Evolutionary conservation across 2,329 filamentous ascomycete species (phyloP), one percentile per base, ranked within the genome.

Genomic region (Alternaria incomplexa): DNA sequence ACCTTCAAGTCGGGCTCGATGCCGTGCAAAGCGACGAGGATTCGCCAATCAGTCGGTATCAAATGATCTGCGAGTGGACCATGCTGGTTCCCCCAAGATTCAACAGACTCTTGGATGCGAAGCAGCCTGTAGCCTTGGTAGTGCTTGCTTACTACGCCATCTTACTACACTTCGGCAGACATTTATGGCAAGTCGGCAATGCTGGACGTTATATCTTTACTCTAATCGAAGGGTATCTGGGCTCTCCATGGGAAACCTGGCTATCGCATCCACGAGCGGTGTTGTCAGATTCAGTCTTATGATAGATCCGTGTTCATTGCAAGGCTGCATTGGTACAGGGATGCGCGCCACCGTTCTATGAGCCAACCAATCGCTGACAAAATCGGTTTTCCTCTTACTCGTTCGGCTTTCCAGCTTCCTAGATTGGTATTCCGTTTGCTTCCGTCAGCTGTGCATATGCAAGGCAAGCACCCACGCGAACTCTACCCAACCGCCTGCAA

Each of bases 161-260:
- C 5, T 67, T 86, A 45, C 73, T 86, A n/a, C 81, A 85, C 62
- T 77, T 70, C 48, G 68, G 66, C 5, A 56, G 57, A 48, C 52
- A 50, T 11, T 51, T 70, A 45, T 73, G 70, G 71, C 72, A 74
- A 48, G 66, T 73, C 43, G 56, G 56, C 5, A 56, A 72, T 52
- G 66, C 67, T 9, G 73, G 73, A 23, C 26, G 11, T 28, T 68
- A 68, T 46, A 56, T 73, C 1, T 52, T 73, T 8, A 45, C 50
- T 11, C 25, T 87, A n/a, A 89, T 91, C 84, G 78, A 78, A 26
- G 67, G 82, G 25, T 82, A 88, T 0, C 76, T 90, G 36, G 66
- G 57, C 5, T n/a, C 26, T n/a, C 45, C 45, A 17, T 68, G 63
- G 67, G 43, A 61, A 47, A 25, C 7, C 17, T 66, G 53, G 63